These are phyloP conservation scores for Albophoma yamanashiensis DNA, from an alignment of 2,329 filamentous ascomycete species.

Conservation along the genomic window DNA sequence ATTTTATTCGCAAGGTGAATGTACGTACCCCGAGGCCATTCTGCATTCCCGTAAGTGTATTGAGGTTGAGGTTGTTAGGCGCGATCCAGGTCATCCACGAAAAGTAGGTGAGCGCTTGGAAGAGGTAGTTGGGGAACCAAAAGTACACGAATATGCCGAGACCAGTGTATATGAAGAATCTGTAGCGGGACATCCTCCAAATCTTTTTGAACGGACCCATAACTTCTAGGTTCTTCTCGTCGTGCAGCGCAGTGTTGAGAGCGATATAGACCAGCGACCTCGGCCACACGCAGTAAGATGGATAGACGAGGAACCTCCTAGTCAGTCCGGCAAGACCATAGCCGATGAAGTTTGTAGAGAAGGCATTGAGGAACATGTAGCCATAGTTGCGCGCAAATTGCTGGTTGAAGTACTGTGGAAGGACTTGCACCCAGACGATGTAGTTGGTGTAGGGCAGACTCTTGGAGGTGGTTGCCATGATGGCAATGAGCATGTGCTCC, in stretches of 20 bases:
- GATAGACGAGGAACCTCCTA: constrained; percentile 40
- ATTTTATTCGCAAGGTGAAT: not conserved
- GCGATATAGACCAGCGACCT: constrained; percentile 37
- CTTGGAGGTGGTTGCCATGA: constrained; percentile 43
- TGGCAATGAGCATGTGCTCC: constrained; percentile 45
- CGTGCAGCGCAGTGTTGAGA: constrained; percentile 37
- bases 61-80: constrained; percentile 26
- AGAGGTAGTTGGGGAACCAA: constrained; percentile 43
- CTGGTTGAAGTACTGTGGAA: constrained; percentile 40
- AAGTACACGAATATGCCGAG: constrained; percentile 40
- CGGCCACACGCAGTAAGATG: constrained; percentile 43
- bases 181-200: constrained; percentile 31
- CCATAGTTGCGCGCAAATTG: constrained; percentile 32
- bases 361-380: constrained; percentile 38
- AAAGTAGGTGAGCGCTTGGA: constrained; percentile 34
- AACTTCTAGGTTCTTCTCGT: constrained; percentile 20
- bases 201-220: constrained; percentile 18
- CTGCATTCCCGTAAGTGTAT: constrained; percentile 23
- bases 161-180: constrained; percentile 34
- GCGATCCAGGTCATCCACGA: constrained; percentile 45
- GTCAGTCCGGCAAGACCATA: constrained; percentile 42
- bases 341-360: constrained; percentile 44
- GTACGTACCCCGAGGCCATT: constrained; percentile 22
- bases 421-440: constrained; percentile 36
- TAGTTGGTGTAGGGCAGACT: constrained; percentile 36